These are phyloP conservation scores for Raddia guianensis DNA, from an alignment of 176 grass and related monocot species.

Conservation along the genomic window DNA sequence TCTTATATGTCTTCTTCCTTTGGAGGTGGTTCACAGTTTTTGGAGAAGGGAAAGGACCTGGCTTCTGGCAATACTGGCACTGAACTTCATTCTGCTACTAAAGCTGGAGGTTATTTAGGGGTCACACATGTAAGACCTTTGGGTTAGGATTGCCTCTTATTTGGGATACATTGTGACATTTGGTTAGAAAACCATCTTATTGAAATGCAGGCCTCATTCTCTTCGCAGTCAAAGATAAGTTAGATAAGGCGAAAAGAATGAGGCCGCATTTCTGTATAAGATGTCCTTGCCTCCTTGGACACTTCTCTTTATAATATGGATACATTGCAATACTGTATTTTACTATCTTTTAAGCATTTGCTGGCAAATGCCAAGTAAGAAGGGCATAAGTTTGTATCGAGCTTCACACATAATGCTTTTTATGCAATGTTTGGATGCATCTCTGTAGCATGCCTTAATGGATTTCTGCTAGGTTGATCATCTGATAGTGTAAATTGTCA, in stretches of 20 bases:
- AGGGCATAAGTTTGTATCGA: slow-evolving; percentile 7
- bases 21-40: slow-evolving; percentile 74
- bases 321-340: not conserved
- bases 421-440: slow-evolving; percentile 4
- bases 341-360: slow-evolving; percentile 14
- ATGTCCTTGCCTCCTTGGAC: not conserved
- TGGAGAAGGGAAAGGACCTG: slow-evolving; percentile 85
- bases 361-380: slow-evolving; percentile 11
- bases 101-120: slow-evolving; percentile 49
- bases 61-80: slow-evolving; percentile 48
- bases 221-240: too few relatives aligned
- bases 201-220: not conserved
- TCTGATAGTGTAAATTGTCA: slow-evolving; percentile 27
- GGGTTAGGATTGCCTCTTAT: slow-evolving; percentile 23
- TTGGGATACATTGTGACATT: slow-evolving; percentile 16
- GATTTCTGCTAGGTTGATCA: slow-evolving; percentile 29
- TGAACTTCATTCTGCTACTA: slow-evolving; percentile 65
- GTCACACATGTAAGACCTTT: slow-evolving; percentile 45
- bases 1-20: slow-evolving; percentile 60
- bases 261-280: not conserved
- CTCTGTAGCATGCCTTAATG: slow-evolving; percentile 14
- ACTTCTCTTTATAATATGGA: not conserved
- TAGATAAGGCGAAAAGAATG: not conserved
- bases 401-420: slow-evolving; percentile 2
- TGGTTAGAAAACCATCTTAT: not conserved